Evolutionary conservation across 2,329 filamentous ascomycete species (phyloP).

Genomic region (Cytospora piceae): DNA sequence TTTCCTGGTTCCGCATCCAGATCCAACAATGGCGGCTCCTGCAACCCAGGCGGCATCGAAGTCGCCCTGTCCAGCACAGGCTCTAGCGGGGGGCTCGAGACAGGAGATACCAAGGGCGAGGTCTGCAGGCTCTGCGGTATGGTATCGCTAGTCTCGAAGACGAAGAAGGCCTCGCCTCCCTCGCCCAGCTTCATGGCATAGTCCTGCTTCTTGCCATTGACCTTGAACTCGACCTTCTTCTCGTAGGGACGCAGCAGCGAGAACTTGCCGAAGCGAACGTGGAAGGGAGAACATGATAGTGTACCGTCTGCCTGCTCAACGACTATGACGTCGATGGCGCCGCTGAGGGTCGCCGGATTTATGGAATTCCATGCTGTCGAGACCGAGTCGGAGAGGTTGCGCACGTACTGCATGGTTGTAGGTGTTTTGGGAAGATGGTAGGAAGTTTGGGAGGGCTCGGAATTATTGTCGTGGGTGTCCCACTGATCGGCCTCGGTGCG

Average conservation of each 20-base stretch:
- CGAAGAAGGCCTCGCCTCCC: conserved; percentile 97
- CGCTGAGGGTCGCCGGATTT: conserved; percentile 95
- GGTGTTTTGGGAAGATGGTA: not conserved
- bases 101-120: conserved; percentile 88
- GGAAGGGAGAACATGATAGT: conserved; percentile 92
- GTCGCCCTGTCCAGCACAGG: conserved; percentile 38
- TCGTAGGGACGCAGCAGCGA: conserved; percentile 91
- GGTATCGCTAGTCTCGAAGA: conserved; percentile 90
- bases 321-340: conserved; percentile 98
- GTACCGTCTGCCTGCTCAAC: conserved; percentile 93
- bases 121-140: conserved; percentile 95
- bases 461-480: conserved; percentile 18
- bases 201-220: conserved; percentile 89
- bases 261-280: conserved; percentile 99
- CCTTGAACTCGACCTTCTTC: conserved; percentile 97
- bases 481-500: conserved; percentile 13
- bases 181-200: conserved; percentile 99
- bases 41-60: conserved; percentile 49
- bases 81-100: conserved; percentile 75
- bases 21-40: conserved; percentile 72
- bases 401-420: conserved; percentile 87
- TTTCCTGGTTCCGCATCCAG: conserved; percentile 60
- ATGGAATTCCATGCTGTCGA: conserved; percentile 99
- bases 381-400: conserved; percentile 91
- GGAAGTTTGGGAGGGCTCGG: not conserved